These are phyloP conservation scores for Onygena corvina DNA, from an alignment of 2,329 filamentous ascomycete species.

Conservation along the genomic window DNA sequence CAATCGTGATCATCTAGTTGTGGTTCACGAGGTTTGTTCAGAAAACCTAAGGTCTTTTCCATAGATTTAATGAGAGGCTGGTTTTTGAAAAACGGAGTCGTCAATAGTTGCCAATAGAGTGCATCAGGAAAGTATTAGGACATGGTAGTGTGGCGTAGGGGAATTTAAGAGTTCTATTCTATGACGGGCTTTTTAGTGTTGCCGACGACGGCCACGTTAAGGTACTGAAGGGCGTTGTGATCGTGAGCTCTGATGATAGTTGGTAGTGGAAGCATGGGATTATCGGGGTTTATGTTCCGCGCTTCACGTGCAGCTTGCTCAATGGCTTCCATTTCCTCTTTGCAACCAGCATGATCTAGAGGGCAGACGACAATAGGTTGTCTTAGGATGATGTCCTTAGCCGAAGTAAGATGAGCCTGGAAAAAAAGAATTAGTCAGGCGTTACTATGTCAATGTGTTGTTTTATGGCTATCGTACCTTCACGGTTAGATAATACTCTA, in stretches of 20 bases:
- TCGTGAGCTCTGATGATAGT: slow-evolving; percentile 72
- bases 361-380: slow-evolving; percentile 95
- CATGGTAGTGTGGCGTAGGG: no score
- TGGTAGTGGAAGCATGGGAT: slow-evolving; percentile 80
- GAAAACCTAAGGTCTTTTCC: no score
- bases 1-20: no score
- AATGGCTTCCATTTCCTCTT: slow-evolving; percentile 97
- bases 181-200: slow-evolving; percentile 52
- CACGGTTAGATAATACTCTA: slow-evolving; percentile 90
- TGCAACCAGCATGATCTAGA: slow-evolving; percentile 87
- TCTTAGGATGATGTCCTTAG: slow-evolving; percentile 74
- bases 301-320: slow-evolving; percentile 92
- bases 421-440: neutral
- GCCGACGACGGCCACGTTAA: slow-evolving; percentile 53
- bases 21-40: no score
- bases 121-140: no score
- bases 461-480: slow-evolving; percentile 50
- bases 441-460: slow-evolving; percentile 7
- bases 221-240: slow-evolving; percentile 46
- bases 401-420: slow-evolving; percentile 76
- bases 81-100: no score
- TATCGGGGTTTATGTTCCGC: slow-evolving; percentile 72
- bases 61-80: no score
- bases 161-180: slow-evolving; percentile 35
- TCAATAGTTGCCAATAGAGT: no score